Evolutionary conservation across 345 rosid species (phyloP).

Genomic region (Triadica sebifera): DNA sequence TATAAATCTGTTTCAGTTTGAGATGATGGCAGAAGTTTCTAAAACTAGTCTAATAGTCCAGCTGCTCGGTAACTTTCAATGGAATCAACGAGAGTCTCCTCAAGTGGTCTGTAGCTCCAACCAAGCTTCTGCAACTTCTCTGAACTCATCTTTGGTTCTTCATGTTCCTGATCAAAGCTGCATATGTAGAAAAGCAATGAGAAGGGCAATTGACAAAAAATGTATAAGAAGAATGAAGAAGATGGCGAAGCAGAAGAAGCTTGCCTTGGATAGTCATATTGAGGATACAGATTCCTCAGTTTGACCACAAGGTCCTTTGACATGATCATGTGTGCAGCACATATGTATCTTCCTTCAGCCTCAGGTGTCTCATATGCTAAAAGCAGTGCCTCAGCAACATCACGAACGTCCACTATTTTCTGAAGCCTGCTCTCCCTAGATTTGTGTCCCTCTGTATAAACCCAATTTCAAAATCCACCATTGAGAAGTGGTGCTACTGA

Average conservation of each 20-base stretch:
- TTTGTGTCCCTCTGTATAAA: background rate
- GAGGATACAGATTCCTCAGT: slow-evolving; percentile 48
- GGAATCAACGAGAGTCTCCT: slow-evolving; percentile 37
- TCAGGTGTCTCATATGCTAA: slow-evolving; percentile 54
- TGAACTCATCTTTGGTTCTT: slow-evolving; percentile 20
- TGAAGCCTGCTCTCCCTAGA: background rate
- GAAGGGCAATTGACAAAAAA: no score
- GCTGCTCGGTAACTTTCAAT: slow-evolving; percentile 29
- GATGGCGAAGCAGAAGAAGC: background rate
- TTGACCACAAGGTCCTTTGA: slow-evolving; percentile 38
- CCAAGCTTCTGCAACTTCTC: slow-evolving; percentile 32
- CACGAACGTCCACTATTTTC: slow-evolving; percentile 47
- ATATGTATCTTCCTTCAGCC: slow-evolving; percentile 69
- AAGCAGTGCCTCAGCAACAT: slow-evolving; percentile 60
- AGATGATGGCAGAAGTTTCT: background rate
- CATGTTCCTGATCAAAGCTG: slow-evolving; percentile 28
- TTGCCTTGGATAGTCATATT: slow-evolving; percentile 61
- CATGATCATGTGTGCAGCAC: slow-evolving; percentile 34
- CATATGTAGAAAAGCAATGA: background rate
- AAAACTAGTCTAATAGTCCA: slow-evolving; percentile 14
- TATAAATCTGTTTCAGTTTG: background rate
- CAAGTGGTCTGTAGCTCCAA: slow-evolving; percentile 35
- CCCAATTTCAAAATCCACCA: background rate
- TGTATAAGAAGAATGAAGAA: background rate
- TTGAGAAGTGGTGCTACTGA: background rate